A percentile compares a stretch with the other conserved stretches of the same genome.
These are phyloP conservation scores for Bombardia bombarda DNA, from an alignment of 495 filamentous ascomycete species.

Conservation along the genomic window DNA sequence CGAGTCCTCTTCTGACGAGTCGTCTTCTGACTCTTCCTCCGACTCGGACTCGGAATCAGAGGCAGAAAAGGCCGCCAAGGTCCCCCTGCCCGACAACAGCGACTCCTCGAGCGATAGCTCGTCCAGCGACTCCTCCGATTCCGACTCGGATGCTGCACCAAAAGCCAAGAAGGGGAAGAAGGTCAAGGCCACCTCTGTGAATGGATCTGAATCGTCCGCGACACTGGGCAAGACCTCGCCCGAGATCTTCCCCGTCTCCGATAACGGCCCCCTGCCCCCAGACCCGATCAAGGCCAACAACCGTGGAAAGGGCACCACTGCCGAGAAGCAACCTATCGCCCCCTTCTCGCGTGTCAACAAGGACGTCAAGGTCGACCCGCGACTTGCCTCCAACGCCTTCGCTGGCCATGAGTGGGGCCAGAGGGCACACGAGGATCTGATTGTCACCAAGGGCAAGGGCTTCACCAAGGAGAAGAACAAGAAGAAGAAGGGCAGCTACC, in stretches of 20 bases:
- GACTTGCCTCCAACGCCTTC: constrained; percentile 62
- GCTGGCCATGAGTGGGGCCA: constrained; percentile 81
- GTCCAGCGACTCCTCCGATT: constrained; percentile 27
- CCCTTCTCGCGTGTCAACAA: constrained; percentile 59
- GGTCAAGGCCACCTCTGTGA: constrained; percentile 6
- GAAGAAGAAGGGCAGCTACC: constrained; percentile 79
- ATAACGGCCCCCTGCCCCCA: constrained; percentile 40
- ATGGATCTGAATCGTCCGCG: constrained; percentile 29
- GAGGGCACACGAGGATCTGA: constrained; percentile 76
- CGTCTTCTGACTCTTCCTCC: constrained; percentile 16
- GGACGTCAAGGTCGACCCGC: constrained; percentile 51
- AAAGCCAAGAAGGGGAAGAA: constrained; percentile 23
- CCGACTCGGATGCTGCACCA: constrained; percentile 16
- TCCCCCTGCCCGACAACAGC: constrained; percentile 39
- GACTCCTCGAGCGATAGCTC: constrained; percentile 25
- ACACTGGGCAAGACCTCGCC: constrained; percentile 36
- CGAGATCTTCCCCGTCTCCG: constrained; percentile 25
- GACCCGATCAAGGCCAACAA: constrained; percentile 41
- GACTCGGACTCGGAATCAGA: constrained; percentile 29
- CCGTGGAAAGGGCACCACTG: constrained; percentile 27
- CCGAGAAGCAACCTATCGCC: constrained; percentile 45
- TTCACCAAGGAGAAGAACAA: constrained; percentile 99
- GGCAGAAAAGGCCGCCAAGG: constrained; percentile 43
- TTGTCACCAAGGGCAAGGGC: constrained; percentile 85
- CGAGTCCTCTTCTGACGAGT: constrained; percentile 20